A percentile compares a stretch with the other conserved stretches of the same genome.
Evolutionary conservation across 2,329 filamentous ascomycete genomes (phyloP).

Genomic region (Nothopassalora personata): DNA sequence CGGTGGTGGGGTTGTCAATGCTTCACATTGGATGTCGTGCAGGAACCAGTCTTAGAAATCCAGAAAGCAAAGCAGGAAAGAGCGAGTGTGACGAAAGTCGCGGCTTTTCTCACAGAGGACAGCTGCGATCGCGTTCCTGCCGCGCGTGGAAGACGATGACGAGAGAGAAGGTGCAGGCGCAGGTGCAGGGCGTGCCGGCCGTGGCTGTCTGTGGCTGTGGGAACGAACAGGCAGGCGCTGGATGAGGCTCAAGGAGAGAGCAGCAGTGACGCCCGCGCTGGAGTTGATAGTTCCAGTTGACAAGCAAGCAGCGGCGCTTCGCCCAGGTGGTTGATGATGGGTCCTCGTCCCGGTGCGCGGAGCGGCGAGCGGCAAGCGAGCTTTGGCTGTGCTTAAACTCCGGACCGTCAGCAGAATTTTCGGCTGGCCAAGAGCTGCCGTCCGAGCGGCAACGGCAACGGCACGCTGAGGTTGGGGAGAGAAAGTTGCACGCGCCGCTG

Average conservation of each 20-base stretch:
- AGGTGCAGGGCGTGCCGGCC: background rate
- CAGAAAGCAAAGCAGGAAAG: constrained; percentile 3
- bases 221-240: background rate
- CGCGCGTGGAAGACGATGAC: background rate
- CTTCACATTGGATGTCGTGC: constrained; percentile 1
- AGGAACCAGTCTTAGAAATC: constrained; percentile 3
- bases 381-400: background rate
- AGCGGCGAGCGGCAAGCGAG: background rate
- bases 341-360: background rate
- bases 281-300: background rate
- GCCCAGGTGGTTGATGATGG: background rate
- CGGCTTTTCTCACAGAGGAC: background rate
- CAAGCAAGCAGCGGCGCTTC: background rate
- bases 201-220: background rate
- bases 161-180: background rate
- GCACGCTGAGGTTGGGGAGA: background rate
- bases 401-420: background rate
- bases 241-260: background rate
- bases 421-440: background rate
- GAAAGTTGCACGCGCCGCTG: background rate
- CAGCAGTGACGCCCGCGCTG: background rate
- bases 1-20: constrained; percentile 6
- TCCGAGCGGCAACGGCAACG: background rate
- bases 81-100: constrained; percentile 1
- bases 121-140: background rate